Conservation (phyloP, 352 stramenopile genomes). For the Hyphochytrium catenoides region DNA sequence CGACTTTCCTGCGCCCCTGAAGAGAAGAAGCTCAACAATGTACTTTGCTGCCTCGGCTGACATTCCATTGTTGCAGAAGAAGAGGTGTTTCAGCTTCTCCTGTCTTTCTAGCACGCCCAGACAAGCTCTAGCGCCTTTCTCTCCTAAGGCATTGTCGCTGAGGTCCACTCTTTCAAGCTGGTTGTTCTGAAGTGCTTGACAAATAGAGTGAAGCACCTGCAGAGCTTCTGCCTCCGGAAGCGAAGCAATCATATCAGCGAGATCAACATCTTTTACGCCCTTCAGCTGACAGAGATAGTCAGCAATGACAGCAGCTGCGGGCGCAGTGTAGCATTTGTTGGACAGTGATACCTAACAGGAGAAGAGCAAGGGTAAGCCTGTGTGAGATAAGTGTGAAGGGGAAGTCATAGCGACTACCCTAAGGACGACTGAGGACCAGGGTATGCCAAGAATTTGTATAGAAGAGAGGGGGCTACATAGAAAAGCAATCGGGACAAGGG, state of each 20-base stretch:
- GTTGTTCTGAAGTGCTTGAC: constrained; percentile 28
- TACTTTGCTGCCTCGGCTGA: constrained; percentile 57
- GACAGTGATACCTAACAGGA: no score
- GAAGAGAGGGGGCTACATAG: no score
- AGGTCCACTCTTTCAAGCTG: constrained; percentile 57
- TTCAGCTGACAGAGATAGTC: not conserved
- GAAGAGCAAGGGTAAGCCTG: no score
- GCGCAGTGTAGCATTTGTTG: not conserved
- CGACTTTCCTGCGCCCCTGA: constrained; percentile 24
- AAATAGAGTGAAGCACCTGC: constrained; percentile 47
- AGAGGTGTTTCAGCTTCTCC: constrained; percentile 49
- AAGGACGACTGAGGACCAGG: no score
- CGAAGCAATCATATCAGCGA: constrained; percentile 60
- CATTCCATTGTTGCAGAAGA: constrained; percentile 86
- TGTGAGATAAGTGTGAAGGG: no score
- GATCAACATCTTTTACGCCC: constrained; percentile 48
- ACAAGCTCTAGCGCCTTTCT: constrained; percentile 75
- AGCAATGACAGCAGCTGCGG: not conserved
- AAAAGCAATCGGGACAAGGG: no score
- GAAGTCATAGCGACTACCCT: no score
- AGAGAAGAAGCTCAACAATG: constrained; percentile 62
- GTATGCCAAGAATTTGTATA: no score
- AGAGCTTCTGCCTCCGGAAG: constrained; percentile 50
- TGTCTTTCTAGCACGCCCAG: constrained; percentile 51
- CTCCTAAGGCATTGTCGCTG: constrained; percentile 82